A percentile compares a stretch with the other conserved stretches of the same genome.
Evolutionary conservation across 2,329 filamentous ascomycete species (phyloP).

Genomic region (Colletotrichum abscissum): DNA sequence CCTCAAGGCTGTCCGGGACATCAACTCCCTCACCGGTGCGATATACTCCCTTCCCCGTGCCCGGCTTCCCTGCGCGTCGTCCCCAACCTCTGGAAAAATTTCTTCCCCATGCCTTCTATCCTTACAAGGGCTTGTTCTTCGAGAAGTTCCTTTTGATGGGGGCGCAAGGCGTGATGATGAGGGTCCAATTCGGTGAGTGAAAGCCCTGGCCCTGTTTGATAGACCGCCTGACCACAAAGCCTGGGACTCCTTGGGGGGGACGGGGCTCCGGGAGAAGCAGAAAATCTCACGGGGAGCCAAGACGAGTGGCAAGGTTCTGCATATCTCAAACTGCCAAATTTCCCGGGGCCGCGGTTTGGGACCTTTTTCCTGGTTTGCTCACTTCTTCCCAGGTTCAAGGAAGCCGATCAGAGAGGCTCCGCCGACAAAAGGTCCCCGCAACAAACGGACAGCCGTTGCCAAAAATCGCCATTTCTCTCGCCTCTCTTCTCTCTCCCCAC

Average conservation of each 20-base stretch:
- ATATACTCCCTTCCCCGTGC: neutral
- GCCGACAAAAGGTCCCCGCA: neutral
- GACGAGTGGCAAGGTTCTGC: constrained; percentile 10
- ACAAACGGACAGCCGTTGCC: neutral
- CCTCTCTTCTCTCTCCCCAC: constrained; percentile 4
- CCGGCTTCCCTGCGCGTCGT: neutral
- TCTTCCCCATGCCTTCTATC: neutral
- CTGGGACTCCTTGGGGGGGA: neutral
- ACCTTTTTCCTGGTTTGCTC: constrained; percentile 8
- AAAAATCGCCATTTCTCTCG: neutral
- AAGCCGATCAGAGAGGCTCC: neutral
- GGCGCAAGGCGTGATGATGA: neutral
- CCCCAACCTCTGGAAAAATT: constrained; percentile 15
- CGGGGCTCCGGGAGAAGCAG: neutral
- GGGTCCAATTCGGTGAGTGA: constrained; percentile 3
- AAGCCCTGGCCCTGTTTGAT: neutral
- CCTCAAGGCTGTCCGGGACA: neutral
- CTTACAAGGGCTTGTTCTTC: neutral
- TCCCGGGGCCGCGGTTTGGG: constrained; percentile 34
- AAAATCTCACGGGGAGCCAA: neutral
- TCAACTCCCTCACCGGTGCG: neutral
- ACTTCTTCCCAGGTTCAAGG: neutral
- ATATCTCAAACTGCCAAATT: constrained; percentile 31
- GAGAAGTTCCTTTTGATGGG: neutral
- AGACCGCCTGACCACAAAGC: neutral